These are phyloP conservation scores for Crithidia mellificae DNA, from an alignment of 208 protist genomes.

Conservation along the genomic window DNA sequence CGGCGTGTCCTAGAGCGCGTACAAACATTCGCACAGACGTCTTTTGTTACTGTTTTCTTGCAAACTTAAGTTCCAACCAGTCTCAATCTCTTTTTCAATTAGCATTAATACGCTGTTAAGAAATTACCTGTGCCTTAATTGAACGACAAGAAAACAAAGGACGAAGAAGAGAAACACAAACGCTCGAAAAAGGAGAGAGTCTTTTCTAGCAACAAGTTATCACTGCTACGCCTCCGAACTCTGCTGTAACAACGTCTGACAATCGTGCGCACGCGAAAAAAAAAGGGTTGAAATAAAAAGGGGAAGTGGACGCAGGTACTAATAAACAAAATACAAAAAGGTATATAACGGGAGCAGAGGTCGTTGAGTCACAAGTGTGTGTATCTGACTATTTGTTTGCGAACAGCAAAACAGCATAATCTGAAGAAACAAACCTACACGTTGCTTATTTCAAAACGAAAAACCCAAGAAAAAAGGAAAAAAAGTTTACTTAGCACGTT, in stretches of 20 bases:
- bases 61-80: neutral
- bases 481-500: too few relatives aligned
- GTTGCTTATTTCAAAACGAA: neutral
- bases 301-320: slow-evolving; percentile 1
- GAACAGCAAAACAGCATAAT: neutral
- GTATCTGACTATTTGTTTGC: neutral
- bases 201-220: too few relatives aligned
- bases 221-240: neutral
- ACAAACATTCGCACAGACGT: neutral
- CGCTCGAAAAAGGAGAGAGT: neutral
- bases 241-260: slow-evolving; percentile 10
- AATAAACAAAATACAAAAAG: slow-evolving; percentile 4
- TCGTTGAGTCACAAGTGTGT: neutral
- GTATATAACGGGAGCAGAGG: slow-evolving; percentile 15
- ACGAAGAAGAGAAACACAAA: neutral
- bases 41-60: neutral
- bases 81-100: slow-evolving; percentile 1
- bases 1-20: neutral
- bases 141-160: neutral
- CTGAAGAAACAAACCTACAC: neutral
- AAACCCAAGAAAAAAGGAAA: neutral
- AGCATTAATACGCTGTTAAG: slow-evolving; percentile 6
- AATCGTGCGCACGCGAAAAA: slow-evolving; percentile 16
- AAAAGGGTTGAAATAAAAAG: slow-evolving; percentile 10
- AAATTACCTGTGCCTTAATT: neutral